Percentiles rank a stretch among this genome's conserved stretches.
Evolutionary conservation across 305 asterid genomes (phyloP).

Genomic region (Fraxinus velutina): DNA sequence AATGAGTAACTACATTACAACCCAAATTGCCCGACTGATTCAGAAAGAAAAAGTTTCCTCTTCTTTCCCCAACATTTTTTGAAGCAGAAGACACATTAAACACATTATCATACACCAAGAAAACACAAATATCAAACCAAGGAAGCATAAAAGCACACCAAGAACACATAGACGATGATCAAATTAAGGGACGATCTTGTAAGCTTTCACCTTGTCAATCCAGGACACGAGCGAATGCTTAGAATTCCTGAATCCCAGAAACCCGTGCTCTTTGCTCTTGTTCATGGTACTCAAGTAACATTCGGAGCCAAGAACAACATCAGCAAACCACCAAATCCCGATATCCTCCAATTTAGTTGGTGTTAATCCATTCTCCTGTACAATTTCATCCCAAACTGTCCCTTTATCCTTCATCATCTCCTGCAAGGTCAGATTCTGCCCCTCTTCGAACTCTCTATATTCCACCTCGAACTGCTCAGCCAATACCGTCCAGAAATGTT

Average conservation of each 20-base stretch:
- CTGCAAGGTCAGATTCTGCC: background rate
- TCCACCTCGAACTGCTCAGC: conserved; percentile 4
- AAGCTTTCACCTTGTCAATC: conserved; percentile 7
- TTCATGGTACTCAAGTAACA: conserved; percentile 1
- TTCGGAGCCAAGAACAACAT: background rate
- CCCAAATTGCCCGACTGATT: background rate
- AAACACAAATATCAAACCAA: background rate
- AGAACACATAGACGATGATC: background rate
- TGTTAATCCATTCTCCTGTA: conserved; percentile 13
- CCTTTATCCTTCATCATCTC: conserved; percentile 30
- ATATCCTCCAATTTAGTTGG: conserved; percentile 23
- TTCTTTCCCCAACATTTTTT: background rate
- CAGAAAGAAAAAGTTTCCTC: conserved; percentile 14
- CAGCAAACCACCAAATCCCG: conserved; percentile 6
- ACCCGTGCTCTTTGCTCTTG: conserved; percentile 14
- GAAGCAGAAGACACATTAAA: background rate
- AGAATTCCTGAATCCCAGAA: background rate
- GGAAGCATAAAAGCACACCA: background rate
- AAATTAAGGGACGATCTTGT: conserved; percentile 20
- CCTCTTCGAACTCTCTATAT: background rate
- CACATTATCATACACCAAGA: conserved; percentile 2
- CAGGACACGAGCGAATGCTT: background rate
- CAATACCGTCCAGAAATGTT: conserved; percentile 15
- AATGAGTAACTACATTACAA: background rate
- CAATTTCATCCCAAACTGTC: conserved; percentile 24